phyloP scores from a whole-genome alignment of 345 rosid genomes.

The Camelina hispida region DNA sequence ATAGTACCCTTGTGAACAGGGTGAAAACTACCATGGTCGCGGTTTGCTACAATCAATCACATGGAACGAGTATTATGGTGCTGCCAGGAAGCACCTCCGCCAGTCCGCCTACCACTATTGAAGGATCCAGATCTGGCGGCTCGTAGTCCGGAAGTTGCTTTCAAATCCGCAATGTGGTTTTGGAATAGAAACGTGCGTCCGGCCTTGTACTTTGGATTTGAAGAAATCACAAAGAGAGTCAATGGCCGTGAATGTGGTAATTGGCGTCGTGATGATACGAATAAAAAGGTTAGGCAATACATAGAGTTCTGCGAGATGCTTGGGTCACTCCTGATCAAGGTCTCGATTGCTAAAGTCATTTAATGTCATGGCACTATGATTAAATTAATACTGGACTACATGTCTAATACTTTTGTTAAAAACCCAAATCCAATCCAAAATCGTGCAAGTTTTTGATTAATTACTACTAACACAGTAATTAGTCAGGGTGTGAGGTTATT shows the following conservation, averaged over 20 bases:
- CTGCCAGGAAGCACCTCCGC: constrained; percentile 44
- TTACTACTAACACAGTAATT: too few species aligned
- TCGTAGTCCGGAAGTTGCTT: constrained; percentile 42
- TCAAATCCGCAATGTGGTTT: constrained; percentile 55
- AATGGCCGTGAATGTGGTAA: constrained; percentile 51
- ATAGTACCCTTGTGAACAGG: constrained; percentile 37
- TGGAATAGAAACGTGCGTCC: constrained; percentile 51
- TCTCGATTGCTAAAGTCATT: constrained; percentile 32
- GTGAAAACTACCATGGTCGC: constrained; percentile 40
- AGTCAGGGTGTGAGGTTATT: too few species aligned
- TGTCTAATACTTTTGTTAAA: neutral
- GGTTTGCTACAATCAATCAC: constrained; percentile 38
- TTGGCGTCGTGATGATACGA: constrained; percentile 21
- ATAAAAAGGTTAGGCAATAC: constrained; percentile 38
- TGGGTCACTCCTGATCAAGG: constrained; percentile 45
- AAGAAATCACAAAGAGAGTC: constrained; percentile 32
- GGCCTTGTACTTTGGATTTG: constrained; percentile 31
- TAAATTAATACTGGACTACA: neutral
- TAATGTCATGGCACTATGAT: neutral
- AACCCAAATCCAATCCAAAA: neutral
- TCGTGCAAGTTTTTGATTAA: too few species aligned
- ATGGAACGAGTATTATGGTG: constrained; percentile 59
- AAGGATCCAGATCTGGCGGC: constrained; percentile 51
- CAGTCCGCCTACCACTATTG: constrained; percentile 42
- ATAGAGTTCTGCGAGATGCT: constrained; percentile 48